Percentiles rank a stretch among this genome's conserved stretches.
Evolutionary conservation across 139 green algal species (phyloP).

Genomic region (Coelastrella sp.): DNA sequence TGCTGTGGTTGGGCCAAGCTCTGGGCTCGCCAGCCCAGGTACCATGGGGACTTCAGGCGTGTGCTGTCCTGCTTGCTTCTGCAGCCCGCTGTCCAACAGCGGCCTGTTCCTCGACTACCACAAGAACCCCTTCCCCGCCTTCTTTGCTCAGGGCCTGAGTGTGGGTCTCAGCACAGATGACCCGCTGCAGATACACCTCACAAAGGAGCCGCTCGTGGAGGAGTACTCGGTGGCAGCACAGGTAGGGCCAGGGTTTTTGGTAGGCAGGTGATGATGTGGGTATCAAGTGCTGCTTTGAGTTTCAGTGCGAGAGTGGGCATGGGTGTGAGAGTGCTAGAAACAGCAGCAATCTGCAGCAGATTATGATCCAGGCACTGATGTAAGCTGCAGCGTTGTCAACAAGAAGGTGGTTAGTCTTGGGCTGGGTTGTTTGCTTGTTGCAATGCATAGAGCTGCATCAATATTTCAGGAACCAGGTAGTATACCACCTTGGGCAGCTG

Average conservation of each 20-base stretch:
- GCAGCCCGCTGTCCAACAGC: constrained; percentile 97
- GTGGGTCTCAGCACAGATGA: constrained; percentile 90
- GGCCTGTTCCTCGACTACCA: constrained; percentile 99
- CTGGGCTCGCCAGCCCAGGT: no score
- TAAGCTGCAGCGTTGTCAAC: no score
- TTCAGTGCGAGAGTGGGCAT: no score
- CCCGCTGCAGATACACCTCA: constrained; percentile 92
- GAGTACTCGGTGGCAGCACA: constrained; percentile 96
- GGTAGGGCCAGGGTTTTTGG: constrained; percentile 36
- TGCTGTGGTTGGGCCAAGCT: no score
- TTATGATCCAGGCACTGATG: no score
- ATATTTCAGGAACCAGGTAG: no score
- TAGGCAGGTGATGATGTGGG: not conserved
- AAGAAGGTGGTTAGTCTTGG: no score
- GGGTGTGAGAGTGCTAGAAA: no score
- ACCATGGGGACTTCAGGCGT: not conserved
- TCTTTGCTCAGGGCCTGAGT: constrained; percentile 95
- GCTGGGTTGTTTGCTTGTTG: not conserved
- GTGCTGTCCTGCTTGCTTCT: not conserved
- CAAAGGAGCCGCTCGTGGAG: constrained; percentile 96
- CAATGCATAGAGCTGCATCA: no score
- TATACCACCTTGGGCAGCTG: no score
- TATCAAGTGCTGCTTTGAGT: not conserved
- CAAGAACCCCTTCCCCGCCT: constrained; percentile 98
- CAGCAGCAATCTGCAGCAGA: no score